These are phyloP conservation scores for Cruciata laevipes DNA, from an alignment of 257 asterid species.

Conservation along the genomic window DNA sequence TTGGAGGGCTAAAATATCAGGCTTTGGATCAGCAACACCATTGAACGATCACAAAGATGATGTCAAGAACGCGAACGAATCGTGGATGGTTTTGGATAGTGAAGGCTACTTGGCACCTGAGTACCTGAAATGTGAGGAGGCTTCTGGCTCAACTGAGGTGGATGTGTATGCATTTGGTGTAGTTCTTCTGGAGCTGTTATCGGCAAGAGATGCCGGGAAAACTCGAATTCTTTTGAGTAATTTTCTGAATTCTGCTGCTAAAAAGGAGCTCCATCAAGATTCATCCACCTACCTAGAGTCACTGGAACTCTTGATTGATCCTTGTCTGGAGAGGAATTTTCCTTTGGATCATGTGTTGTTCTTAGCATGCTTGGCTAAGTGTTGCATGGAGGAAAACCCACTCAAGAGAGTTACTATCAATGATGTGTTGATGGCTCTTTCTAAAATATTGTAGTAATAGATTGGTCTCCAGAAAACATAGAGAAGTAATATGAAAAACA, in stretches of 20 bases:
- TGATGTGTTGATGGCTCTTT: conserved; percentile 15
- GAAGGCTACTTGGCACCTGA: conserved; percentile 16
- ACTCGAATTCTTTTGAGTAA: conserved; percentile 7
- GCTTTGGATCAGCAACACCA: conserved; percentile 17
- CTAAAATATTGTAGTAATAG: conserved; percentile 9
- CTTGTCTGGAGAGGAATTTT: conserved; percentile 8
- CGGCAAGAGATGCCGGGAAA: conserved; percentile 8
- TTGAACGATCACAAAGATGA: conserved; percentile 5
- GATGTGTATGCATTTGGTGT: conserved; percentile 25
- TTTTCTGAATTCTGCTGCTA: conserved; percentile 4
- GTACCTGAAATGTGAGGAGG: conserved; percentile 1
- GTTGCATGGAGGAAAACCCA: conserved; percentile 20
- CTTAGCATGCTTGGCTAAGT: conserved; percentile 22
- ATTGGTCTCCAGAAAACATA: too few species aligned
- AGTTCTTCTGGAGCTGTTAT: conserved; percentile 12
- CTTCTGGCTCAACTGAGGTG: neutral
- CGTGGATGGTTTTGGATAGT: neutral
- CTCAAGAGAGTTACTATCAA: conserved; percentile 12
- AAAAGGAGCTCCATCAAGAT: conserved; percentile 1
- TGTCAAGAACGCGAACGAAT: neutral
- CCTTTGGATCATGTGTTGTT: conserved; percentile 14
- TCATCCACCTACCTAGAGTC: conserved; percentile 10
- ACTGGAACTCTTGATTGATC: conserved; percentile 17
- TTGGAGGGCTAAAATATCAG: conserved; percentile 23
- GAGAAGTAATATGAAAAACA: too few species aligned